phyloP scores from a whole-genome alignment of 208 protist species.

The Trypanosoma conorhini region DNA sequence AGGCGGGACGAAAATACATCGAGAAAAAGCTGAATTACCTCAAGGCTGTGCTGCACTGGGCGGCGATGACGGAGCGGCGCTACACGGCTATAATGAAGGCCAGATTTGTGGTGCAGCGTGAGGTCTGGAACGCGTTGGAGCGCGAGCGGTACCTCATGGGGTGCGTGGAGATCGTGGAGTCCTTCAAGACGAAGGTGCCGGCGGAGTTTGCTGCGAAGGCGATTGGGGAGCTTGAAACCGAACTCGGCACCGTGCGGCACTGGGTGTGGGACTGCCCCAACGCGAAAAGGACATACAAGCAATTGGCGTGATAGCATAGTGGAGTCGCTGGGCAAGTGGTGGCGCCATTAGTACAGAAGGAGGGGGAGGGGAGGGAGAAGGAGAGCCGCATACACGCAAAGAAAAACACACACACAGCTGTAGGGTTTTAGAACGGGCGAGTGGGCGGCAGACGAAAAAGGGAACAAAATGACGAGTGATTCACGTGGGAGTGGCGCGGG shows the following conservation, averaged over 20 bases:
- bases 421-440: not conserved
- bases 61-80: conserved; percentile 62
- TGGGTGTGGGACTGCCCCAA: conserved; percentile 92
- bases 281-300: conserved; percentile 81
- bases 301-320: conserved; percentile 18
- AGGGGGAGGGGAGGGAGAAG: not conserved
- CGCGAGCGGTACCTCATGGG: conserved; percentile 84
- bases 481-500: not conserved
- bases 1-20: conserved; percentile 61
- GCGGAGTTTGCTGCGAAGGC: conserved; percentile 80
- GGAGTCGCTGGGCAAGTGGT: not conserved
- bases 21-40: conserved; percentile 87
- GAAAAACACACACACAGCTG: not conserved
- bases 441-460: not conserved
- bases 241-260: conserved; percentile 84
- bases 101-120: conserved; percentile 79
- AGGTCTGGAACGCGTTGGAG: conserved; percentile 88
- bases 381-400: not conserved
- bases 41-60: conserved; percentile 79
- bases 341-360: not conserved
- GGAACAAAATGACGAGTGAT: not conserved
- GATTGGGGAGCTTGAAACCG: conserved; percentile 77
- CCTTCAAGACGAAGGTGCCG: conserved; percentile 71
- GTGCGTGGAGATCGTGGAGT: conserved; percentile 82
- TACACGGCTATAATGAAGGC: conserved; percentile 84